Percentiles rank a stretch among this genome's conserved stretches.
These are phyloP conservation scores for Syzygium syzygioides DNA, from an alignment of 441 rosid genomes.

Conservation along the genomic window DNA sequence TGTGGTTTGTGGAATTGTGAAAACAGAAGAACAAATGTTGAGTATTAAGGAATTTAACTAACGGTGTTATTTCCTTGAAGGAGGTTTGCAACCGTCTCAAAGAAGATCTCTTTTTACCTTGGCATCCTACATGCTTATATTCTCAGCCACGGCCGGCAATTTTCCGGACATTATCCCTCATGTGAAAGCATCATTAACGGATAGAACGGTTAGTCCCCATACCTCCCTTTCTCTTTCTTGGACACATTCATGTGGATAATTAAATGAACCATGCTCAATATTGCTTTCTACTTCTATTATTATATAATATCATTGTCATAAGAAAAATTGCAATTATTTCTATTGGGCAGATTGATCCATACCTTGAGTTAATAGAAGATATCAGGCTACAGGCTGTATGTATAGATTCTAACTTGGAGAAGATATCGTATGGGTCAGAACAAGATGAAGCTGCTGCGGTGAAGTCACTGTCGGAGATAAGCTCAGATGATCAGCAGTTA, in stretches of 20 bases:
- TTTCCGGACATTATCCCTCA: conserved; percentile 59
- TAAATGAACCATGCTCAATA: neutral
- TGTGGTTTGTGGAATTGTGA: neutral
- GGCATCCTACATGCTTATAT: conserved; percentile 86
- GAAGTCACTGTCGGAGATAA: conserved; percentile 36
- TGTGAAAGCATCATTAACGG: conserved; percentile 58
- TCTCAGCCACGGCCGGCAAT: conserved; percentile 72
- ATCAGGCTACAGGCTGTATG: conserved; percentile 47
- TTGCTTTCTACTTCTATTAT: neutral
- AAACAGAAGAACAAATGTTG: neutral
- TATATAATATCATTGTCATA: neutral
- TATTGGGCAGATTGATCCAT: conserved; percentile 68
- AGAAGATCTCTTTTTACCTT: conserved; percentile 84
- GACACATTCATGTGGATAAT: neutral
- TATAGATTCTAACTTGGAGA: conserved; percentile 28
- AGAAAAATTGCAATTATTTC: neutral
- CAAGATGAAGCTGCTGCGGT: conserved; percentile 56
- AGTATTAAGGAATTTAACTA: neutral
- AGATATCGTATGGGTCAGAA: conserved; percentile 46
- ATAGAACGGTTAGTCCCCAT: conserved; percentile 45
- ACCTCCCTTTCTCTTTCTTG: neutral
- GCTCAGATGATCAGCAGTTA: conserved; percentile 41
- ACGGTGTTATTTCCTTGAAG: conserved; percentile 24
- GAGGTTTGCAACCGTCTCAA: conserved; percentile 65
- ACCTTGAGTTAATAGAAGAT: conserved; percentile 57